phyloP scores from a whole-genome alignment of 257 asterid species.

The Coffea eugenioides region DNA sequence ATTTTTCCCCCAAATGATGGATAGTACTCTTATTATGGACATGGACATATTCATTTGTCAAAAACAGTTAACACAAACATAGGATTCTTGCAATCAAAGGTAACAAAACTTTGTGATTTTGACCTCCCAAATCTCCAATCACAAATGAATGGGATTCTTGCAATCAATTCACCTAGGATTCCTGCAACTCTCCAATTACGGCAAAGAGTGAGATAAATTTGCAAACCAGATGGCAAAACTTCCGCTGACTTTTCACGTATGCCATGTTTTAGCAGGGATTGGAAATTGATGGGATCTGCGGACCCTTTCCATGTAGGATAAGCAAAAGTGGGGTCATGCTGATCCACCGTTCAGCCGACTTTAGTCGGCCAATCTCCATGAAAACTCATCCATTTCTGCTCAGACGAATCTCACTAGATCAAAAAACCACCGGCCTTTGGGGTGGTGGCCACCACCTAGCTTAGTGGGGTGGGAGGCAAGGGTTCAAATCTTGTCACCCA shows the following conservation, averaged over 20 bases:
- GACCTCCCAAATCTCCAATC: background rate
- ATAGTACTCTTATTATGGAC: background rate
- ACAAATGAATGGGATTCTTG: background rate
- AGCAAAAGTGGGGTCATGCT: background rate
- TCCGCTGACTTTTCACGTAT: background rate
- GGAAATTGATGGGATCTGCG: background rate
- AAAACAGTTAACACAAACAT: background rate
- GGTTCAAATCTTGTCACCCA: too few species aligned
- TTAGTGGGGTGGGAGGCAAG: too few species aligned
- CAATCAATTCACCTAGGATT: background rate
- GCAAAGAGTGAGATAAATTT: background rate
- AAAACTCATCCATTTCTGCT: background rate
- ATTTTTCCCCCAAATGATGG: background rate
- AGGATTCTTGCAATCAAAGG: background rate
- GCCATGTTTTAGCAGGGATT: background rate
- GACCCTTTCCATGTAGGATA: slow-evolving; percentile 4
- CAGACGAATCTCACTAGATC: background rate
- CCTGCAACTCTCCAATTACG: background rate
- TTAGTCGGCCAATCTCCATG: slow-evolving; percentile 6
- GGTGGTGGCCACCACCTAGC: too few species aligned
- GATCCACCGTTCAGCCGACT: slow-evolving; percentile 1
- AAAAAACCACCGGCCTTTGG: too few species aligned
- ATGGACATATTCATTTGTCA: background rate
- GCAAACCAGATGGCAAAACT: background rate
- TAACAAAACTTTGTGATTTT: background rate